Conservation (phyloP, 306 rosid genomes). For the Sphenostylis stenocarpa region DNA sequence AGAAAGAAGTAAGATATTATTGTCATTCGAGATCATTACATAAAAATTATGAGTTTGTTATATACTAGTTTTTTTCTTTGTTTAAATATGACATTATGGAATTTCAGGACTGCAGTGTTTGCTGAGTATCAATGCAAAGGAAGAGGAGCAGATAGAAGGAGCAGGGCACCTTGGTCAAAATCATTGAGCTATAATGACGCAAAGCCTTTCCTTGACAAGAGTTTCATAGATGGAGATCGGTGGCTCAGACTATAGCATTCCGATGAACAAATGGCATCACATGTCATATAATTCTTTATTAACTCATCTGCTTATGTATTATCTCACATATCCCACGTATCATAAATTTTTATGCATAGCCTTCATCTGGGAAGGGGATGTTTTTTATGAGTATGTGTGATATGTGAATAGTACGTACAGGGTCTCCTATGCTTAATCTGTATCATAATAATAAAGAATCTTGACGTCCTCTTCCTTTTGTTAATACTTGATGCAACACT, state of each 20-base stretch:
- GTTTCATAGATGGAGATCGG: slow-evolving; percentile 64
- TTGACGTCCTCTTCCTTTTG: not conserved
- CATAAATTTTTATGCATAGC: not conserved
- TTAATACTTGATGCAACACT: slow-evolving; percentile 6
- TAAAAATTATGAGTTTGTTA: not conserved
- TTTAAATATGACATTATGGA: not conserved
- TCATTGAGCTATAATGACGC: slow-evolving; percentile 54
- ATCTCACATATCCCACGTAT: not conserved
- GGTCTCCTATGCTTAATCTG: slow-evolving; percentile 11
- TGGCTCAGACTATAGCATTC: slow-evolving; percentile 70
- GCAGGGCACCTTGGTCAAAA: slow-evolving; percentile 76
- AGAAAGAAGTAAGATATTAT: slow-evolving; percentile 55
- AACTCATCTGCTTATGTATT: not conserved
- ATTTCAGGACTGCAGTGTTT: slow-evolving; percentile 76
- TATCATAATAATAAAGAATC: not conserved
- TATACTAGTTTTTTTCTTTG: not conserved
- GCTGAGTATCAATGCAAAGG: slow-evolving; percentile 72
- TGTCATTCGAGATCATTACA: too few species aligned
- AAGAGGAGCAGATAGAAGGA: slow-evolving; percentile 57
- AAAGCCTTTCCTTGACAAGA: slow-evolving; percentile 54
- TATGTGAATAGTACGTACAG: not conserved
- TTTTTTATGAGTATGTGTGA: not conserved
- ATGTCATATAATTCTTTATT: not conserved
- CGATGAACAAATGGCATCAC: not conserved
- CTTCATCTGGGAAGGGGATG: not conserved